Percentiles rank a stretch among this genome's conserved stretches.
Conservation (phyloP, 768 basidiomycete genomes). For the Mycena polygramma region DNA sequence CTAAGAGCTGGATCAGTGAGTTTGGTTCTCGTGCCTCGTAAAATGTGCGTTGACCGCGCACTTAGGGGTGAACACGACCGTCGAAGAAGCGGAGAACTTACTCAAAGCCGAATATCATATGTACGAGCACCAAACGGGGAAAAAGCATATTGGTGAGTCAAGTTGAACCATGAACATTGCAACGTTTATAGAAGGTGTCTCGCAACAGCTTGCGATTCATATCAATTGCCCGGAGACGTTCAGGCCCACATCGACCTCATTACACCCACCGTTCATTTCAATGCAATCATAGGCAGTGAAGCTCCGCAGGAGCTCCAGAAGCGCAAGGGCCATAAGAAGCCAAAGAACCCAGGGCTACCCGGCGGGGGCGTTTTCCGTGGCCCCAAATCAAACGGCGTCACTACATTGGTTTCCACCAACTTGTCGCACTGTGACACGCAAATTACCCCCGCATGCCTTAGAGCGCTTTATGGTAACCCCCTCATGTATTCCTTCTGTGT, state of each 20-base stretch:
- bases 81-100: slow-evolving; percentile 56
- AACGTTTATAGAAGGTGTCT: neutral
- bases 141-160: slow-evolving; percentile 53
- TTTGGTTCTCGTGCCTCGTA: too few relatives aligned
- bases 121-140: slow-evolving; percentile 52
- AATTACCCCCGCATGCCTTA: slow-evolving; percentile 55
- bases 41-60: too few relatives aligned
- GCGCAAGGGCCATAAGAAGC: slow-evolving; percentile 32
- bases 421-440: slow-evolving; percentile 47
- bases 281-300: slow-evolving; percentile 36
- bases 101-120: slow-evolving; percentile 60
- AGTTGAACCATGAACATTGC: neutral
- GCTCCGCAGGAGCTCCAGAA: slow-evolving; percentile 30
- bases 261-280: slow-evolving; percentile 54
- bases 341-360: slow-evolving; percentile 38
- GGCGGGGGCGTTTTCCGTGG: slow-evolving; percentile 38
- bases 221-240: slow-evolving; percentile 52
- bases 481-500: slow-evolving; percentile 35
- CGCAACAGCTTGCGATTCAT: slow-evolving; percentile 48
- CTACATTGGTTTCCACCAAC: slow-evolving; percentile 36
- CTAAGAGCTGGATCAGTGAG: slow-evolving; percentile 54
- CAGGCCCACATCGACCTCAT: slow-evolving; percentile 55
- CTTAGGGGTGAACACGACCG: slow-evolving; percentile 48
- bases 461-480: slow-evolving; percentile 52
- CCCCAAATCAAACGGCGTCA: slow-evolving; percentile 41